Evolutionary conservation across 768 basidiomycete genomes (phyloP).

Genomic region (Fistulinella prunicolor): DNA sequence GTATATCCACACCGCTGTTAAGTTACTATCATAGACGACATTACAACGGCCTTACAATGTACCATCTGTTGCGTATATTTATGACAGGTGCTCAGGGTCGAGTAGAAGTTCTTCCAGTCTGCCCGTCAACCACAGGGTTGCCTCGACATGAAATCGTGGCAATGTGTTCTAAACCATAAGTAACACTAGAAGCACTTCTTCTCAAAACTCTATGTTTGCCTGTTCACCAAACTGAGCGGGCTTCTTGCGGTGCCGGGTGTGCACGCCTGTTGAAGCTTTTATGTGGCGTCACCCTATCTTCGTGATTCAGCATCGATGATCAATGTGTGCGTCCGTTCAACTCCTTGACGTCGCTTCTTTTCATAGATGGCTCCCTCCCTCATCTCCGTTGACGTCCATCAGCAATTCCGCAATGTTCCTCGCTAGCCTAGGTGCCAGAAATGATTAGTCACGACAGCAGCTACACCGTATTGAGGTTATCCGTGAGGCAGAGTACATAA

Average conservation of each 20-base stretch:
- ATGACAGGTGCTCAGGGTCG: slow-evolving; percentile 17
- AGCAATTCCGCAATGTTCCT: not conserved
- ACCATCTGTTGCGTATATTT: slow-evolving; percentile 12
- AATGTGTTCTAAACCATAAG: not conserved
- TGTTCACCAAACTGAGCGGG: not conserved
- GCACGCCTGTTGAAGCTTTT: not conserved
- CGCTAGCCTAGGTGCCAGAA: not conserved
- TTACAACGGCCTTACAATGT: slow-evolving; percentile 23
- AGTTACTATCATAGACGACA: slow-evolving; percentile 12
- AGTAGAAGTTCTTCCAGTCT: slow-evolving; percentile 4
- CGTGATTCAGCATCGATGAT: slow-evolving; percentile 2
- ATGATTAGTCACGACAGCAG: not conserved
- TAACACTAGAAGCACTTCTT: no score
- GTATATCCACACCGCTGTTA: slow-evolving; percentile 2
- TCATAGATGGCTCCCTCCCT: slow-evolving; percentile 15
- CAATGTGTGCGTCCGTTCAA: slow-evolving; percentile 11
- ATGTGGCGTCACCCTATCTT: slow-evolving; percentile 19
- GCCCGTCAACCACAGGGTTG: slow-evolving; percentile 1
- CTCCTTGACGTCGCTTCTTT: slow-evolving; percentile 13
- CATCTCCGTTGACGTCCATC: slow-evolving; percentile 22
- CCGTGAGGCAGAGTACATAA: not conserved
- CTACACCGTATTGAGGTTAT: no score
- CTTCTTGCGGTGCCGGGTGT: slow-evolving; percentile 5
- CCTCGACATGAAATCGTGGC: slow-evolving; percentile 4
- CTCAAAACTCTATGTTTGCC: slow-evolving; percentile 18